phyloP scores from a whole-genome alignment of 306 rosid genomes.

The Quercus alba region DNA sequence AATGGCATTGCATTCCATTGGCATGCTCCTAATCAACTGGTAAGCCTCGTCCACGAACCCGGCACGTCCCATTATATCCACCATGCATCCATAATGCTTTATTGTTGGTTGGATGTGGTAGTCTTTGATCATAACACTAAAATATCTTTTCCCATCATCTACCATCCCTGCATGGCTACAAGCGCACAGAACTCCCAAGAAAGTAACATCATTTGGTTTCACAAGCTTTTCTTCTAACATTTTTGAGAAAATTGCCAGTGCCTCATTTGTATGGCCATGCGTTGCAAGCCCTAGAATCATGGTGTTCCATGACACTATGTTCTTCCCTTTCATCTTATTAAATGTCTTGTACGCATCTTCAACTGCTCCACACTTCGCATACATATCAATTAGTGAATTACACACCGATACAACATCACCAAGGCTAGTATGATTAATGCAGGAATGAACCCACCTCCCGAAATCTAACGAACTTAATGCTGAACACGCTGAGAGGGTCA shows the following conservation, averaged over 20 bases:
- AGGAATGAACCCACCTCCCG: conserved; percentile 66
- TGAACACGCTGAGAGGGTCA: conserved; percentile 65
- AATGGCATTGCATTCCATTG: conserved; percentile 62
- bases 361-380: conserved; percentile 72
- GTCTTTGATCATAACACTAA: conserved; percentile 44
- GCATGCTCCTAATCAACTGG: conserved; percentile 49
- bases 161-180: conserved; percentile 75
- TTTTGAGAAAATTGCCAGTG: conserved; percentile 43
- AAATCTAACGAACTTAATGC: conserved; percentile 50
- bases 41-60: conserved; percentile 67
- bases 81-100: conserved; percentile 86
- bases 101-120: conserved; percentile 52
- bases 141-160: conserved; percentile 51
- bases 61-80: conserved; percentile 75
- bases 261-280: conserved; percentile 55
- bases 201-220: conserved; percentile 56
- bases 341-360: conserved; percentile 57
- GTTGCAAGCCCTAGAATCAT: conserved; percentile 71
- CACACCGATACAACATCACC: conserved; percentile 25
- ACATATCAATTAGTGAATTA: conserved; percentile 73
- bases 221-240: conserved; percentile 44
- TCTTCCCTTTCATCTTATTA: conserved; percentile 39
- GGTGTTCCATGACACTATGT: conserved; percentile 68
- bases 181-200: conserved; percentile 72
- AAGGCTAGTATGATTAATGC: conserved; percentile 9